Conservation (phyloP, 1,139 yeast species). For the Yamadazyma aaseri region DNA sequence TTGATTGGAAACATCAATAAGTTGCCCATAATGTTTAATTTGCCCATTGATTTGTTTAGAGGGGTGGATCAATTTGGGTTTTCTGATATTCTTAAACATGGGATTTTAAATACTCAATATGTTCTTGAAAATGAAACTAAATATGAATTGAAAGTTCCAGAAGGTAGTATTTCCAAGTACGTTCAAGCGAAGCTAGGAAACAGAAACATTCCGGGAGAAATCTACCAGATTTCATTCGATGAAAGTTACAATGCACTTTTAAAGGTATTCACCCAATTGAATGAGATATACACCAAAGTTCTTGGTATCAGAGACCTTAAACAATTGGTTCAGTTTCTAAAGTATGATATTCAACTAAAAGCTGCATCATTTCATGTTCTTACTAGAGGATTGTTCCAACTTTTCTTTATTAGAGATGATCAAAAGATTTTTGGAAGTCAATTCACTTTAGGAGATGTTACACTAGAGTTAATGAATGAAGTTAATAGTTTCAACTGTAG, state of each 20-base stretch:
- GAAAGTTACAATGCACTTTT: slow-evolving; percentile 32
- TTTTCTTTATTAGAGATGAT: slow-evolving; percentile 61
- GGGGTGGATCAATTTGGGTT: slow-evolving; percentile 9
- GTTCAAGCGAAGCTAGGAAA: slow-evolving; percentile 58
- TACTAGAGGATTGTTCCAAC: slow-evolving; percentile 60
- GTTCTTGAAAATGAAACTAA: slow-evolving; percentile 8
- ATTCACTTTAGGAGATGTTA: slow-evolving; percentile 15
- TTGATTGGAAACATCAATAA: slow-evolving; percentile 26
- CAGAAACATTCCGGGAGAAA: slow-evolving; percentile 53
- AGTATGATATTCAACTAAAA: slow-evolving; percentile 28
- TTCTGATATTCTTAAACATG: slow-evolving; percentile 19
- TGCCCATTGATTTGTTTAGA: slow-evolving; percentile 22
- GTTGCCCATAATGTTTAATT: slow-evolving; percentile 26
- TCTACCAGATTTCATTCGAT: slow-evolving; percentile 25
- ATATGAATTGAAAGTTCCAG: slow-evolving; percentile 18
- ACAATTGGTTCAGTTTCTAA: slow-evolving; percentile 38
- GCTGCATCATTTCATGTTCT: slow-evolving; percentile 44
- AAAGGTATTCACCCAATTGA: slow-evolving; percentile 34
- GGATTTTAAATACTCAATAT: slow-evolving; percentile 13
- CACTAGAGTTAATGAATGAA: slow-evolving; percentile 24
- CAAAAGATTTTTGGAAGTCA: slow-evolving; percentile 44
- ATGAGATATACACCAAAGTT: slow-evolving; percentile 22
- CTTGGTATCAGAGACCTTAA: slow-evolving; percentile 21
- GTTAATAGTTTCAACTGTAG: slow-evolving; percentile 25
- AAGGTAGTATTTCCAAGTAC: slow-evolving; percentile 41